These are phyloP conservation scores for Nymphaea colorata DNA, from an alignment of 164 flowering plant species.

Conservation along the genomic window DNA sequence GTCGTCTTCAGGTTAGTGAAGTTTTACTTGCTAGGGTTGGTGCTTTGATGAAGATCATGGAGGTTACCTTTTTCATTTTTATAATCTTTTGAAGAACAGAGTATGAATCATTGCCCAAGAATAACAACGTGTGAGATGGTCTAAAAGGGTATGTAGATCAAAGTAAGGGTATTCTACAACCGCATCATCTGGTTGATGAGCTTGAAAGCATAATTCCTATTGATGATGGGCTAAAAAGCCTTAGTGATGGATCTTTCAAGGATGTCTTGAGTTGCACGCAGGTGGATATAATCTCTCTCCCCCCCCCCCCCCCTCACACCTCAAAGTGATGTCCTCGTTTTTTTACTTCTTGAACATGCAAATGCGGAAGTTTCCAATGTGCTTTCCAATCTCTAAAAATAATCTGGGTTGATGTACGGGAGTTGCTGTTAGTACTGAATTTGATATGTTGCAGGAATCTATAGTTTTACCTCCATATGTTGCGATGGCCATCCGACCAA, in stretches of 20 bases:
- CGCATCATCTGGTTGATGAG: conserved; percentile 57
- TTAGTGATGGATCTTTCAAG: conserved; percentile 39
- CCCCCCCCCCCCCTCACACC: no score
- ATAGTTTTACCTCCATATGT: neutral
- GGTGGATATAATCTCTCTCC: no score
- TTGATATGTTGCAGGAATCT: neutral
- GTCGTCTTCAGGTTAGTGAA: neutral
- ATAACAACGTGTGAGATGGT: neutral
- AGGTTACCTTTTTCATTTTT: neutral
- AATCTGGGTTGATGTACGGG: no score
- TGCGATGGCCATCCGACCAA: neutral
- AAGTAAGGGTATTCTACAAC: conserved; percentile 63
- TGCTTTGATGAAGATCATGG: no score
- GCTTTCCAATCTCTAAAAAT: no score
- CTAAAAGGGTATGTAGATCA: conserved; percentile 50
- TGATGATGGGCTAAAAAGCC: conserved; percentile 21
- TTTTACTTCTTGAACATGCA: no score
- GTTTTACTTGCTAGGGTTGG: no score
- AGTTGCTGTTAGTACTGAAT: conserved; percentile 5
- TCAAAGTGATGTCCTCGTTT: no score
- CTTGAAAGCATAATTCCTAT: conserved; percentile 30
- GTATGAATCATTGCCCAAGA: neutral
- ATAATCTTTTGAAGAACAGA: neutral
- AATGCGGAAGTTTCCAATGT: no score
- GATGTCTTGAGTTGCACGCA: conserved; percentile 50